Base-by-base conservation (phyloP, 1,284 basidiomycete genomes). In the Ceratobasidium sp. region DNA sequence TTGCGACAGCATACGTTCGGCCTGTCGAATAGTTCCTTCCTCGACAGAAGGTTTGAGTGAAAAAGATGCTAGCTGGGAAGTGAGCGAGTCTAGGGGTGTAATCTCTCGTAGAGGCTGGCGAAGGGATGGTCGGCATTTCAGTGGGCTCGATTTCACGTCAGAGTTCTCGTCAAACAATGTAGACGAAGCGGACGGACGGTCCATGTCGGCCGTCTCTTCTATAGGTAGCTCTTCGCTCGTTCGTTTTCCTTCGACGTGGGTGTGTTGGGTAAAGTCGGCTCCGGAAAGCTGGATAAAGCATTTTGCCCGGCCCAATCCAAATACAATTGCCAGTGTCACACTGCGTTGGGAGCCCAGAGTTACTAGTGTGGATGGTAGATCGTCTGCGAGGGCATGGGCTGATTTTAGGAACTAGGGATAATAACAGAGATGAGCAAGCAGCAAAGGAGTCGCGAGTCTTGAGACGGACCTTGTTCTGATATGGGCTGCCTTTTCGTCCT, bases 251-350 rank as follows among this genome's bases (percentile, higher is more conserved):
- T 43, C 63, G 35, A 11, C n/a, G 30, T 57, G 55, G 32, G 3
- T 28, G 7, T 2, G 30, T 66, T 54, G 21, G 14, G 50, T 21
- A 43, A 66, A 54, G 13, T 66, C 63, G 2, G 63, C 35, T 28
- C 63, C 49, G 4, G 49, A 52, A 7, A 66, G 35, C 26, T 54
- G 63, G 11, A 66, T 21, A 28, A 66, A 54, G 23, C 63, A 66
- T 49, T 66, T 66, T 28, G 47, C 49, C 4, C 63, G 63, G 21
- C 63, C 63, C 16, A 66, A 21, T 16, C 63, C 63, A 44, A 66
- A 66, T 7, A 66, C 63, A n/a, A 66, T 28, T 1, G 63, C 63
- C 8, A 66, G 6, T 11, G 63, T 66, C 13, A 54, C 49, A 16
- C 47, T 41, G 23, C 41, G 28, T 35, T 52, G 50, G 7, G 47